phyloP scores from a whole-genome alignment of 2,329 filamentous ascomycete genomes.

The Penicillium sp. region DNA sequence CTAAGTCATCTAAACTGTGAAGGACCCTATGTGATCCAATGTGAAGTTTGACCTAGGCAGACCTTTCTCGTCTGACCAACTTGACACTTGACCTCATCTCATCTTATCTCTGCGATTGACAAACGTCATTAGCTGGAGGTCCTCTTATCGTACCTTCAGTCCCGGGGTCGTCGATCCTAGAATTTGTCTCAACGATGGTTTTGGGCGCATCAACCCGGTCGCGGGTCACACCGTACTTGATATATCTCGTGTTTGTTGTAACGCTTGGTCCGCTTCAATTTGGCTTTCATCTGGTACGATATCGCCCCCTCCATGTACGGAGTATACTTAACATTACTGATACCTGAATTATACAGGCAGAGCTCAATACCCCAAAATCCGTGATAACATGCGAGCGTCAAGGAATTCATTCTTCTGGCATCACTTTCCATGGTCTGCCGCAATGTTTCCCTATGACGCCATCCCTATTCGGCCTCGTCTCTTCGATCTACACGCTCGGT shows the following conservation, averaged over 20 bases:
- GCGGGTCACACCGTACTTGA: slow-evolving; percentile 68
- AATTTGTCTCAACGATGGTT: slow-evolving; percentile 21
- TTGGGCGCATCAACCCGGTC: slow-evolving; percentile 17
- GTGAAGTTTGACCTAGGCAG: background rate
- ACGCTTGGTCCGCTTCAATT: slow-evolving; percentile 90
- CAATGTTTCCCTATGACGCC: slow-evolving; percentile 88
- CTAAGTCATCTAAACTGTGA: background rate
- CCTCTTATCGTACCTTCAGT: background rate
- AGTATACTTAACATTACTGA: background rate
- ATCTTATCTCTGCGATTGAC: background rate
- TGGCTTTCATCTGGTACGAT: slow-evolving; percentile 79
- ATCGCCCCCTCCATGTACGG: background rate
- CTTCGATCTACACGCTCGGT: slow-evolving; percentile 86
- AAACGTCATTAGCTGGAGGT: background rate
- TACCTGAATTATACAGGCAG: slow-evolving; percentile 57
- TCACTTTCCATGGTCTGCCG: slow-evolving; percentile 33
- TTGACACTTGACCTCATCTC: background rate
- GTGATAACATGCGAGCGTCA: slow-evolving; percentile 81
- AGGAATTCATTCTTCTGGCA: slow-evolving; percentile 38
- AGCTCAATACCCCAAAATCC: slow-evolving; percentile 92
- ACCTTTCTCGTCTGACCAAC: background rate
- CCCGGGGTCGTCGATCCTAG: background rate
- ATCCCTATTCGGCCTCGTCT: slow-evolving; percentile 77
- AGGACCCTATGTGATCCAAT: background rate
- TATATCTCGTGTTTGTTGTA: slow-evolving; percentile 70